phyloP scores from a whole-genome alignment of 371 early-diverging fungal species.

The Lichtheimia ornata region DNA sequence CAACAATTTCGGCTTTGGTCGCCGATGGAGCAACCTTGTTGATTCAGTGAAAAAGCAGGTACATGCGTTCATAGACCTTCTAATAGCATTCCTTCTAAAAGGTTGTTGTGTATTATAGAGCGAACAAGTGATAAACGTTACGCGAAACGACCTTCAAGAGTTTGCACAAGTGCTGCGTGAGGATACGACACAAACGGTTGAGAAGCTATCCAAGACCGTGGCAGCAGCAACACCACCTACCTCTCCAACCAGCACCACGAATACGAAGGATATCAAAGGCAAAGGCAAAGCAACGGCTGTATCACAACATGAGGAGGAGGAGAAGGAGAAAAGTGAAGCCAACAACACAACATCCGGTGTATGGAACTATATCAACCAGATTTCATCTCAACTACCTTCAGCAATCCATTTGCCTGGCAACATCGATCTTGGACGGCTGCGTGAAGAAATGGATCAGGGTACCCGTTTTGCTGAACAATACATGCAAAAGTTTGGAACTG shows the following conservation, averaged over 20 bases:
- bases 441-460: constrained; percentile 42
- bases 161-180: constrained; percentile 45
- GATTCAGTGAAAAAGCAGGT: constrained; percentile 52
- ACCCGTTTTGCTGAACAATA: constrained; percentile 55
- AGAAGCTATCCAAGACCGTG: constrained; percentile 15
- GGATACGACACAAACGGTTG: constrained; percentile 31
- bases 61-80: constrained; percentile 5
- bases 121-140: constrained; percentile 49
- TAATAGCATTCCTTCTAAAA: background rate
- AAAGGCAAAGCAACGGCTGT: constrained; percentile 14
- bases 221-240: background rate
- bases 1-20: constrained; percentile 44
- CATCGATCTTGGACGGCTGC: constrained; percentile 38
- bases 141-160: constrained; percentile 47
- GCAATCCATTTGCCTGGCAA: constrained; percentile 44
- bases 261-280: constrained; percentile 8
- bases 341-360: background rate
- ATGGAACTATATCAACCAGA: constrained; percentile 6
- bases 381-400: constrained; percentile 10
- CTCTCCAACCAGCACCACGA: background rate
- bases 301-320: constrained; percentile 10
- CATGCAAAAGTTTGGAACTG: constrained; percentile 46
- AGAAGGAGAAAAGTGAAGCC: constrained; percentile 3
- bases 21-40: constrained; percentile 35
- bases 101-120: constrained; percentile 22